Conservation (phyloP, 2,329 filamentous ascomycete genomes). For the Anisogramma anomala region DNA sequence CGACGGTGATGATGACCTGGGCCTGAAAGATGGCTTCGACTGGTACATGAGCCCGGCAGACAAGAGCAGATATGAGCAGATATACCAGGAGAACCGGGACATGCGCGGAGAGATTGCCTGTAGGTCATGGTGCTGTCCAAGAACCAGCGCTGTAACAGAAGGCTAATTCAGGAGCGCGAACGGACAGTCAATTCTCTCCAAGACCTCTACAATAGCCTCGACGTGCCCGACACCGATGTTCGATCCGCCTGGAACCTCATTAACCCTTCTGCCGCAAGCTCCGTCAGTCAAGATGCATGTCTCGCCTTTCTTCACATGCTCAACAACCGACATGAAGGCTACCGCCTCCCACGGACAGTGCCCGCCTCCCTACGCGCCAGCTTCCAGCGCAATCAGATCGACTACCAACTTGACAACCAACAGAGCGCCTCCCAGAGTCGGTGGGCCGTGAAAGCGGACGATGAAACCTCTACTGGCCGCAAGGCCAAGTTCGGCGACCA, state of each 20-base stretch:
- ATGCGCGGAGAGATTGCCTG: slow-evolving; percentile 73
- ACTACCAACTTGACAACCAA: slow-evolving; percentile 81
- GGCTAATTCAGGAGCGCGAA: slow-evolving; percentile 12
- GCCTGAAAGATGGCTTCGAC: slow-evolving; percentile 92
- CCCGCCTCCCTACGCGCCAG: slow-evolving; percentile 81
- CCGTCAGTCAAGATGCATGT: slow-evolving; percentile 88
- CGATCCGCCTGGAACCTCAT: slow-evolving; percentile 94
- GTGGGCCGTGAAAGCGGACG: slow-evolving; percentile 70
- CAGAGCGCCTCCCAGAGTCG: slow-evolving; percentile 52
- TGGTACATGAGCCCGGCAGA: slow-evolving; percentile 97
- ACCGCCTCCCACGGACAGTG: slow-evolving; percentile 81
- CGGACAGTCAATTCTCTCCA: slow-evolving; percentile 60
- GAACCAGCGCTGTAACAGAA: neutral
- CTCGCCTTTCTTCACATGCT: slow-evolving; percentile 95
- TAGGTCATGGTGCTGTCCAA: slow-evolving; percentile 22
- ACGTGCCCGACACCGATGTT: slow-evolving; percentile 65
- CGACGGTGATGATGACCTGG: slow-evolving; percentile 69
- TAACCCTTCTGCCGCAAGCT: slow-evolving; percentile 72
- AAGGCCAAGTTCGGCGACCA: slow-evolving; percentile 98
- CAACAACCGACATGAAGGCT: slow-evolving; percentile 90
- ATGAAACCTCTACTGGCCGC: slow-evolving; percentile 70
- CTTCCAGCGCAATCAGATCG: slow-evolving; percentile 93
- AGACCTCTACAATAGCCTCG: slow-evolving; percentile 73
- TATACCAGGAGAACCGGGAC: slow-evolving; percentile 87
- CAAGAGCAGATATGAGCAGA: slow-evolving; percentile 91